Percentiles rank a stretch among this genome's conserved stretches.
phyloP scores from a whole-genome alignment of 176 grass and related monocot genomes.

The Tuctoria greenei region DNA sequence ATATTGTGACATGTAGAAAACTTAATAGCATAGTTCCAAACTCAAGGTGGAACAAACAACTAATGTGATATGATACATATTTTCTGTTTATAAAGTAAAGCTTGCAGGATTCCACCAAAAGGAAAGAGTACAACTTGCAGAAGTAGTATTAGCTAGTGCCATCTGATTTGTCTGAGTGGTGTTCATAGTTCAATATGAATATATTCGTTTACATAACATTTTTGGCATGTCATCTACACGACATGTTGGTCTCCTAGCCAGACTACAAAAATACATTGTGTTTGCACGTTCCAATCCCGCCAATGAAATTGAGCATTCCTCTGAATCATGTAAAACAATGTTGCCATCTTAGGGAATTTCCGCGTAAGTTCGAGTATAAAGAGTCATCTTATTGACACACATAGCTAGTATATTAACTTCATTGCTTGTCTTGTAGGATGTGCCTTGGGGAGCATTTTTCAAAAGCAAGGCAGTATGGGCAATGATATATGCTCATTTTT shows the following conservation, averaged over 20 bases:
- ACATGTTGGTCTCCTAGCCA: neutral
- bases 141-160: neutral
- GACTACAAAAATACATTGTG: slow-evolving; percentile 1
- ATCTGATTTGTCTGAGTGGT: slow-evolving; percentile 4
- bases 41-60: slow-evolving; percentile 12
- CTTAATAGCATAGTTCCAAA: neutral
- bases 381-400: slow-evolving; percentile 7
- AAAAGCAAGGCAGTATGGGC: slow-evolving; percentile 92
- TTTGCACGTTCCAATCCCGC: slow-evolving; percentile 9
- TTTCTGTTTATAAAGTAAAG: slow-evolving; percentile 1
- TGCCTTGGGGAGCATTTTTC: slow-evolving; percentile 97
- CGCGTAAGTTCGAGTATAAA: neutral
- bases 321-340: slow-evolving; percentile 3
- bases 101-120: neutral
- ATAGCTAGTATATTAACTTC: slow-evolving; percentile 9
- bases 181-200: neutral
- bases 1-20: slow-evolving; percentile 21
- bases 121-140: neutral
- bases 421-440: slow-evolving; percentile 61
- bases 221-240: neutral
- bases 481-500: slow-evolving; percentile 99
- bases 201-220: neutral
- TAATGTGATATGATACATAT: neutral
- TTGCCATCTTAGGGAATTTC: slow-evolving; percentile 3
- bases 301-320: slow-evolving; percentile 17